These are phyloP conservation scores for Phaseolus lunatus DNA, from an alignment of 306 rosid genomes.

Conservation along the genomic window DNA sequence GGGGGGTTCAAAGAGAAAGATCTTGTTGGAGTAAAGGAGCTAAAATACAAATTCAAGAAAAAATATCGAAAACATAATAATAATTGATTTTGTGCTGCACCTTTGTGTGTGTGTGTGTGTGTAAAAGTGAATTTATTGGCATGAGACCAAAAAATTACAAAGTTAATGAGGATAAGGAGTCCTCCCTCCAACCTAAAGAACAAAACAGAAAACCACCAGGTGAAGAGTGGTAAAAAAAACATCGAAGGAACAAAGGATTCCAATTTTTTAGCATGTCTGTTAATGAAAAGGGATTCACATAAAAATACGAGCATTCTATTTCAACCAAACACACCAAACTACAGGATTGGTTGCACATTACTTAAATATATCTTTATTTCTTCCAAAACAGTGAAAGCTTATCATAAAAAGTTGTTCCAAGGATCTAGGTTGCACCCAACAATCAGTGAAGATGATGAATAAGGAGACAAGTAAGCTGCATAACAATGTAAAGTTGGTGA, in stretches of 20 bases:
- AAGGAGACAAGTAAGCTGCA: conserved; percentile 10
- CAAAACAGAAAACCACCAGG: background rate
- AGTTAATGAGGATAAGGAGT: background rate
- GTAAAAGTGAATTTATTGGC: background rate
- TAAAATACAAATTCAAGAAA: background rate
- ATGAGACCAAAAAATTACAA: background rate
- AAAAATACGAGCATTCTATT: background rate
- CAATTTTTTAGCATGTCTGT: background rate
- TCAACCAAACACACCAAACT: conserved; percentile 22
- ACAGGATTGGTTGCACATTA: background rate
- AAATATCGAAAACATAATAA: background rate
- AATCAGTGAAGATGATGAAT: conserved; percentile 4
- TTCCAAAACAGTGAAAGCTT: conserved; percentile 28
- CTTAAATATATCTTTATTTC: conserved; percentile 24
- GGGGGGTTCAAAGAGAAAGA: conserved; percentile 8
- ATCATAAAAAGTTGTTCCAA: background rate
- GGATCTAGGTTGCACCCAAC: conserved; percentile 22
- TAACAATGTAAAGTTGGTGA: conserved; percentile 3
- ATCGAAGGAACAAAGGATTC: background rate
- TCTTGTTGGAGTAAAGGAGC: background rate
- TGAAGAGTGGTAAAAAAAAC: background rate
- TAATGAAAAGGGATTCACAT: background rate
- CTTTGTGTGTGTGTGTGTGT: background rate
- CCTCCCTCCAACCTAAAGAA: background rate
- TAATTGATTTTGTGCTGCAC: conserved; percentile 11